Evolutionary conservation across 768 basidiomycete genomes (phyloP).

Genomic region (Tylopilus plumbeoviolaceoides): DNA sequence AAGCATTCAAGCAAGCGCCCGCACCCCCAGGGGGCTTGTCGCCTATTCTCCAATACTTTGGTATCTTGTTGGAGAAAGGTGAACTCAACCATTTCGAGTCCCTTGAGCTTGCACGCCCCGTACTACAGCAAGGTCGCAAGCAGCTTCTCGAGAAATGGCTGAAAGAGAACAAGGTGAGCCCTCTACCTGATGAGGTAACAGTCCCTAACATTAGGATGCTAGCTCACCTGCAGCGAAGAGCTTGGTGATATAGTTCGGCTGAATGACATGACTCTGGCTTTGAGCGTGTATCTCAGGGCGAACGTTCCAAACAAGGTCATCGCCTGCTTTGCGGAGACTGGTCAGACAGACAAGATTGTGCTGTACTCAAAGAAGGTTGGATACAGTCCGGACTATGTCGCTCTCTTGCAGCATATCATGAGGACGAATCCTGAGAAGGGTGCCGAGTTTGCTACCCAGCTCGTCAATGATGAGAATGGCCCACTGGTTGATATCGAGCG

Average conservation of each 20-base stretch:
- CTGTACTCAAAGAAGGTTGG: slow-evolving; percentile 97
- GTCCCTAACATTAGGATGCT: slow-evolving; percentile 10
- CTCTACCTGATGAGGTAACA: slow-evolving; percentile 3
- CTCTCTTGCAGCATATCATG: slow-evolving; percentile 93
- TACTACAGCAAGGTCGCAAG: slow-evolving; percentile 93
- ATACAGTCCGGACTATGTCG: slow-evolving; percentile 88
- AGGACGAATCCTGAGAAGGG: slow-evolving; percentile 96
- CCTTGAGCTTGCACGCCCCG: slow-evolving; percentile 92
- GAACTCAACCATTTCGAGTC: slow-evolving; percentile 97
- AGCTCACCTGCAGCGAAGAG: slow-evolving; percentile 98
- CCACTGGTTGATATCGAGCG: slow-evolving; percentile 92
- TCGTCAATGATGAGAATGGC: slow-evolving; percentile 90
- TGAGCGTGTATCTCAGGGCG: slow-evolving; percentile 96
- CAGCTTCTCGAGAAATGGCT: slow-evolving; percentile 98
- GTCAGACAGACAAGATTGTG: slow-evolving; percentile 97
- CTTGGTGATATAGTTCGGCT: slow-evolving; percentile 94
- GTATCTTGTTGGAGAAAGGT: slow-evolving; percentile 96
- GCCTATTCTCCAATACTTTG: slow-evolving; percentile 97
- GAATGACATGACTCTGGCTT: slow-evolving; percentile 94
- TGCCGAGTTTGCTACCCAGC: slow-evolving; percentile 93
- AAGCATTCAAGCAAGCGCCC: slow-evolving; percentile 96
- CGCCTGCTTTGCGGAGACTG: slow-evolving; percentile 98
- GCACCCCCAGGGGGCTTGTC: slow-evolving; percentile 84
- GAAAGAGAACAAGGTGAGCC: slow-evolving; percentile 92
- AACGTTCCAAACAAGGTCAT: slow-evolving; percentile 98